These are phyloP conservation scores for Eutrema yunnanense DNA, from an alignment of 345 rosid genomes.

Conservation along the genomic window DNA sequence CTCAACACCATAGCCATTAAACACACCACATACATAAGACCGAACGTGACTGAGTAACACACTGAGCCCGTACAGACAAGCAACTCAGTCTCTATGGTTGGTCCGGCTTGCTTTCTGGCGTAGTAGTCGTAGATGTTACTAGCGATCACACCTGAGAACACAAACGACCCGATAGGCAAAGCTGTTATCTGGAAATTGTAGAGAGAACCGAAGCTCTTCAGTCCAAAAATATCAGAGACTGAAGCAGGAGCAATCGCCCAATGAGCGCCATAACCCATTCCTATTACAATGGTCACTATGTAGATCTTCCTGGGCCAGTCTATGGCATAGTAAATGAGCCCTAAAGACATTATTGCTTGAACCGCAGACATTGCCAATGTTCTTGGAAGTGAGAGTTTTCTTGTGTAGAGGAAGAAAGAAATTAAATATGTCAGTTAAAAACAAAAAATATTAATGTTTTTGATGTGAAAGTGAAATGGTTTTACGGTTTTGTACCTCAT, in stretches of 20 bases:
- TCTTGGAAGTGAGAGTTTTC: slow-evolving; percentile 58
- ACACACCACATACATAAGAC: slow-evolving; percentile 55
- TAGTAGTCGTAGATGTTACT: slow-evolving; percentile 69
- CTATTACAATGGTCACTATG: slow-evolving; percentile 47
- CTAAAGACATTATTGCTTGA: slow-evolving; percentile 59
- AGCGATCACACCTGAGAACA: slow-evolving; percentile 75
- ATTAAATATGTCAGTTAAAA: background rate
- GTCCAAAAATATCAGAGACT: slow-evolving; percentile 63
- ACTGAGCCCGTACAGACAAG: slow-evolving; percentile 49
- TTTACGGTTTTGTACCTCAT: slow-evolving; percentile 36
- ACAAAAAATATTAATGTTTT: background rate
- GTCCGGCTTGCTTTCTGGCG: slow-evolving; percentile 52
- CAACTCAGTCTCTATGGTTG: slow-evolving; percentile 29
- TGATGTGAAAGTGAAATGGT: background rate
- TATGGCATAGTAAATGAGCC: slow-evolving; percentile 50
- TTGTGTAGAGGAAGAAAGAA: slow-evolving; percentile 8
- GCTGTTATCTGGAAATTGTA: slow-evolving; percentile 60
- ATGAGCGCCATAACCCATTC: slow-evolving; percentile 64
- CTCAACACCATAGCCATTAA: slow-evolving; percentile 46
- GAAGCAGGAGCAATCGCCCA: slow-evolving; percentile 60
- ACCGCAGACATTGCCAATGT: slow-evolving; percentile 56
- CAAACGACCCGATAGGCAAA: slow-evolving; percentile 55
- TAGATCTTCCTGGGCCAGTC: slow-evolving; percentile 63
- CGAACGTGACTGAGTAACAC: slow-evolving; percentile 59
- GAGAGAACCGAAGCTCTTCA: slow-evolving; percentile 67